Evolutionary conservation across 1,284 basidiomycete species (phyloP).

Genomic region (Trichosporon faecale): DNA sequence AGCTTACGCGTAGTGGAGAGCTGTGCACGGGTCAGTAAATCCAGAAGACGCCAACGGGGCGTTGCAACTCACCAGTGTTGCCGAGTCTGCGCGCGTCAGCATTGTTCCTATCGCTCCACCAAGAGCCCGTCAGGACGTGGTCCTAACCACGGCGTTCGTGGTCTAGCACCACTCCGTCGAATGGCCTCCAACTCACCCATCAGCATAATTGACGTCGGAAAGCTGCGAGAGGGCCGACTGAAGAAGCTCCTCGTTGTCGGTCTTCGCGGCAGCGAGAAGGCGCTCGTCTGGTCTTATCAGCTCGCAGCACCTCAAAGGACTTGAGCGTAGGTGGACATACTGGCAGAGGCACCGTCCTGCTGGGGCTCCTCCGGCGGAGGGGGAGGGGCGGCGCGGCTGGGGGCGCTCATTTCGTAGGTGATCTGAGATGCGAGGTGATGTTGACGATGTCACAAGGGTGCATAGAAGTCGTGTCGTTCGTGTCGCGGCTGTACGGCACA

Average conservation of each 20-base stretch:
- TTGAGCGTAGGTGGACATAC: constrained; percentile 29
- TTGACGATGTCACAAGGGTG: background rate
- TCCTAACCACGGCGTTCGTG: too few relatives aligned
- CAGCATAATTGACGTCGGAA: constrained; percentile 69
- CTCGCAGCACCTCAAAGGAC: background rate
- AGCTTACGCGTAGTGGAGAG: constrained; percentile 74
- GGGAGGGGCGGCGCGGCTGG: constrained; percentile 41
- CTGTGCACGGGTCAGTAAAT: constrained; percentile 50
- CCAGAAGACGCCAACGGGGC: constrained; percentile 2
- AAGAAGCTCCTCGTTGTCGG: constrained; percentile 69
- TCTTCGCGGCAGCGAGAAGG: constrained; percentile 68
- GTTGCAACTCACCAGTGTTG: constrained; percentile 60
- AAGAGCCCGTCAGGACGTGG: too few relatives aligned
- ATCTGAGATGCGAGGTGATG: constrained; percentile 1
- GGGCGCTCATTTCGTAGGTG: constrained; percentile 30
- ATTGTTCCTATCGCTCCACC: background rate
- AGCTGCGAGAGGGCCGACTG: constrained; percentile 60
- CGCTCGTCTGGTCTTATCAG: constrained; percentile 60
- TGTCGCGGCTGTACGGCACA: constrained; percentile 3
- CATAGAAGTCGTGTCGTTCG: constrained; percentile 11
- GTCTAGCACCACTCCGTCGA: too few relatives aligned
- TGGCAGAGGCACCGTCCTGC: constrained; percentile 43
- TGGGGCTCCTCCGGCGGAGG: constrained; percentile 37
- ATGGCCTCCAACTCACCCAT: constrained; percentile 61
- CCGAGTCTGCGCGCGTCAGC: constrained; percentile 58